Evolutionary conservation across 768 basidiomycete genomes (phyloP).

Genomic region (Suillus luteus): DNA sequence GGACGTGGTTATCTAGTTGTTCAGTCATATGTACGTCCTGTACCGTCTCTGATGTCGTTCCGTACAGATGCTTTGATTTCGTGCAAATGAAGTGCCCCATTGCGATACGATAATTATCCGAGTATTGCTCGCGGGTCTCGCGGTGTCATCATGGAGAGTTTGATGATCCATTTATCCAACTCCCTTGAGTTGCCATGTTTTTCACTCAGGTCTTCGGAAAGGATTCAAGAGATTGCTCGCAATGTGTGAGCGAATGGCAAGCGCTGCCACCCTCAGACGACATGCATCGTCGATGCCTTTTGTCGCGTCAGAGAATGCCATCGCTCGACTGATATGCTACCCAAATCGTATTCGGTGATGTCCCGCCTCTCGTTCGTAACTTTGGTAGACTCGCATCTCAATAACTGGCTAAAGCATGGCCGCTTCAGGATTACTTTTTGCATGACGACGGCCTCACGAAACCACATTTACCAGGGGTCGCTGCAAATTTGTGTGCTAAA

Average conservation of each 20-base stretch:
- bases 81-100: conserved; percentile 1
- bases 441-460: too few species aligned
- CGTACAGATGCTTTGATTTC: conserved; percentile 7
- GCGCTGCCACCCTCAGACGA: not conserved
- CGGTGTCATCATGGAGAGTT: not conserved
- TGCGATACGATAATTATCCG: not conserved
- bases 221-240: not conserved
- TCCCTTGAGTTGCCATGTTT: not conserved
- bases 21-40: conserved; percentile 25
- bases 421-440: too few species aligned
- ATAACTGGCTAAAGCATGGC: not conserved
- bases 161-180: conserved; percentile 6
- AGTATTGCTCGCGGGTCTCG: not conserved
- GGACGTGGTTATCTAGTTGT: conserved; percentile 19
- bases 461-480: too few species aligned
- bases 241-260: not conserved
- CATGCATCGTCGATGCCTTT: not conserved
- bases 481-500: too few species aligned
- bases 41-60: conserved; percentile 3
- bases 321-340: not conserved
- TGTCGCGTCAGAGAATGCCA: not conserved
- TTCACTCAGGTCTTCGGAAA: not conserved
- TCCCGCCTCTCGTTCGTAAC: not conserved
- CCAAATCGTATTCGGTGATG: not conserved
- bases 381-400: not conserved